These are phyloP conservation scores for Phytophthora crassamura DNA, from an alignment of 352 stramenopile genomes.

Conservation along the genomic window DNA sequence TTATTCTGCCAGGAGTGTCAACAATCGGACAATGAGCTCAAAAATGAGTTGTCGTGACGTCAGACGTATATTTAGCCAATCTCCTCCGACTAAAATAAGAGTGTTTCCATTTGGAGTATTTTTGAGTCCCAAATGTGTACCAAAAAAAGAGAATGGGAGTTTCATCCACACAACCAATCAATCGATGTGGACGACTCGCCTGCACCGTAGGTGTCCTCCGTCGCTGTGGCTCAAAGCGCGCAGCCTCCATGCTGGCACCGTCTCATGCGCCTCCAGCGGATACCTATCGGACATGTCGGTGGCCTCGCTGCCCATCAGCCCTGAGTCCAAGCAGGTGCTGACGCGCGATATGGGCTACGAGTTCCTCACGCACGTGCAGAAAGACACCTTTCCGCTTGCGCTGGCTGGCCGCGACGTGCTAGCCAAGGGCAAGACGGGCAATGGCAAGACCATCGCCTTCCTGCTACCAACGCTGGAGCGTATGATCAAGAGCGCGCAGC, in stretches of 20 bases:
- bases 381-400: constrained; percentile 77
- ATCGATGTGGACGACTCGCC: constrained; percentile 37
- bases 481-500: constrained; percentile 65
- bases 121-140: not conserved
- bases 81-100: constrained; percentile 10
- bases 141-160: too few species aligned
- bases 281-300: constrained; percentile 62
- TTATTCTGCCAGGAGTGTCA: constrained; percentile 8
- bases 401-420: constrained; percentile 90
- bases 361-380: constrained; percentile 91
- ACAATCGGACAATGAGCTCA: constrained; percentile 30
- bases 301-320: constrained; percentile 55
- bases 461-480: constrained; percentile 77
- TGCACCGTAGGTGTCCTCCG: constrained; percentile 4
- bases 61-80: constrained; percentile 27
- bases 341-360: constrained; percentile 85
- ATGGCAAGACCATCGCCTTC: constrained; percentile 92
- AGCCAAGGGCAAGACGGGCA: constrained; percentile 90
- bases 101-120: not conserved
- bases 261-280: constrained; percentile 11
- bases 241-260: constrained; percentile 22
- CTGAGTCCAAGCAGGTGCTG: constrained; percentile 68
- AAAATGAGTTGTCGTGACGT: constrained; percentile 12
- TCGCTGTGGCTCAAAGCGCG: constrained; percentile 17
- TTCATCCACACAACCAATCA: constrained; percentile 17